Evolutionary conservation across 2,329 filamentous ascomycete species (phyloP), one percentile per base, ranked within the genome.

Genomic region (Emmonsiellopsis sp.): DNA sequence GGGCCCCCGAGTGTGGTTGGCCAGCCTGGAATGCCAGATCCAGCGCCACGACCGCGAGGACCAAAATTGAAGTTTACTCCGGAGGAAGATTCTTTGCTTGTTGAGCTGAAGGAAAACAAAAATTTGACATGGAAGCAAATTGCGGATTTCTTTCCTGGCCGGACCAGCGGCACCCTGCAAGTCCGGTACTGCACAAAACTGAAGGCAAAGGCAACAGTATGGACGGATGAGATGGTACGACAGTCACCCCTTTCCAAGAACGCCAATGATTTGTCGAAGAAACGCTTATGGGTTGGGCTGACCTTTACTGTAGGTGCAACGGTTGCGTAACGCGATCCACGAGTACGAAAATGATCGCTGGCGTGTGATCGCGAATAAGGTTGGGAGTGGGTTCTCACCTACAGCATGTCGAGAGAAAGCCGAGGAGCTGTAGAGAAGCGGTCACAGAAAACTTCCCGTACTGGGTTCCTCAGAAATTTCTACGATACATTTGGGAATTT

Each of bases 111-210:
- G 70, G 91, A 96, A 71, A 91, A 93, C 65, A 94, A 93, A 70
- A 91, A 88, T 65, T 76, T 96, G 66, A 95, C 91, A 4, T 96
- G 91, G 91, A 95, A 95, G 72, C 91, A 96, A 75, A 96, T 96
- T 64, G 88, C 90, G 53, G 91, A 95, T 65, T 95, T 95, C 72
- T 96, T 96, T 62, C 91, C 91, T 0, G 91, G 90, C 1, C 79
- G 91, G 54, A 93, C 88, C 55, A 94, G 88, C 45, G 91, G 91
- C 14, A 95, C 91, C 33, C 73, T 96, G 56, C 91, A 96, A 70
- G 91, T 96, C 52, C 85, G 91, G 37, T 96, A 96, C 68, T 96
- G 91, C 68, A 95, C 90, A 43, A 95, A 95, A 72, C 76, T 95
- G 51, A 95, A 95, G 73, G 90, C 89, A 11, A 95, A 95, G 75